Evolutionary conservation across 2,329 filamentous ascomycete species (phyloP).

Genomic region (Lasiodiplodia theobromae): DNA sequence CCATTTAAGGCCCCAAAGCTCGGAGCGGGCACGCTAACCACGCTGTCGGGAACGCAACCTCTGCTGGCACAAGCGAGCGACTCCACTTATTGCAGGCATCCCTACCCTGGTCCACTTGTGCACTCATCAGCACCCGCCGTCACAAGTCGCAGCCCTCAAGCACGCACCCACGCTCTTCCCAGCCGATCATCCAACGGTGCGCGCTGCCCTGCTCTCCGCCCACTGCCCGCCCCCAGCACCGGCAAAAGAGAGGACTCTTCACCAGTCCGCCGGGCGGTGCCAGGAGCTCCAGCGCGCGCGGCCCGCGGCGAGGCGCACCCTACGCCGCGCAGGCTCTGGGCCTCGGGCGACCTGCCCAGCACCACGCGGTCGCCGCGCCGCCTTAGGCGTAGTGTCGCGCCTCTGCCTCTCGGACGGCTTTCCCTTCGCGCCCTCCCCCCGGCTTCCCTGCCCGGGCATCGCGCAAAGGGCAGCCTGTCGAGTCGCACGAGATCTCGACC

Average conservation of each 20-base stretch:
- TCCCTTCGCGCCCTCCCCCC: conserved; percentile 17
- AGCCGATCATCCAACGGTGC: conserved; percentile 26
- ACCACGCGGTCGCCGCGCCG: conserved; percentile 10
- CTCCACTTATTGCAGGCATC: conserved; percentile 28
- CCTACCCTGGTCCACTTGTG: conserved; percentile 23
- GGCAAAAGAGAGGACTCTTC: neutral
- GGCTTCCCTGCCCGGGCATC: conserved; percentile 17
- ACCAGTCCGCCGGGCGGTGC: neutral
- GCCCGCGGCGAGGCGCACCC: conserved; percentile 14
- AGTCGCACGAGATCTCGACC: conserved; percentile 21
- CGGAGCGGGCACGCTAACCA: conserved; percentile 28
- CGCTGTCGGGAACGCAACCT: conserved; percentile 25
- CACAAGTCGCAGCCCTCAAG: conserved; percentile 19
- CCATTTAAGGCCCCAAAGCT: conserved; percentile 28
- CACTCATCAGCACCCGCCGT: conserved; percentile 24
- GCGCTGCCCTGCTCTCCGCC: conserved; percentile 3
- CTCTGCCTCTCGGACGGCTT: conserved; percentile 15
- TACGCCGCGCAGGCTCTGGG: neutral
- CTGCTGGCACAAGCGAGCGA: conserved; percentile 27
- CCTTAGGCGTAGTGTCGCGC: conserved; percentile 24
- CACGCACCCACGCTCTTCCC: conserved; percentile 11
- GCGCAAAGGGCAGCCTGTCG: conserved; percentile 6
- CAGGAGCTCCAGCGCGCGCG: conserved; percentile 7
- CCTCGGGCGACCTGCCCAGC: conserved; percentile 17
- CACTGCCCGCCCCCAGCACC: neutral